Conservation (phyloP, 768 basidiomycete species). For the Crepidotus variabilis region DNA sequence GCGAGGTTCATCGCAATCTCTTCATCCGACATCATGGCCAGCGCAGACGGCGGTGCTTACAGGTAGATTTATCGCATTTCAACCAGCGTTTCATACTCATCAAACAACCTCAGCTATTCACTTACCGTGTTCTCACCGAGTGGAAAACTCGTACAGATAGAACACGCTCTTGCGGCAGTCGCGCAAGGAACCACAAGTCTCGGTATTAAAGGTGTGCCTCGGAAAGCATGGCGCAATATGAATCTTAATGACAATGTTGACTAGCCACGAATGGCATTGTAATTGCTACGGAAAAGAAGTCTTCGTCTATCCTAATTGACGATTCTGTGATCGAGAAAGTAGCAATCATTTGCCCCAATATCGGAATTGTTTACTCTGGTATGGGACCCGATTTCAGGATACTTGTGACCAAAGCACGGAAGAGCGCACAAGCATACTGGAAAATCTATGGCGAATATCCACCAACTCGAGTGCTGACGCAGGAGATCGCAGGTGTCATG, state of each 20-base stretch:
- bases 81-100: conserved; percentile 8
- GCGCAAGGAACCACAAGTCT: conserved; percentile 94
- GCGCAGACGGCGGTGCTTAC: conserved; percentile 79
- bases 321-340: conserved; percentile 98
- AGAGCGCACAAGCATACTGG: conserved; percentile 99
- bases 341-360: conserved; percentile 95
- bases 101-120: conserved; percentile 69
- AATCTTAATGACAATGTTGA: conserved; percentile 12
- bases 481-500: conserved; percentile 97
- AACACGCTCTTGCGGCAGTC: conserved; percentile 97
- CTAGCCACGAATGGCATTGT: conserved; percentile 98
- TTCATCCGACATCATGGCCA: conserved; percentile 53
- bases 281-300: conserved; percentile 99
- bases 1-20: conserved; percentile 9
- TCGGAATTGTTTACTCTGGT: conserved; percentile 98
- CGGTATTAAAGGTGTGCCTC: conserved; percentile 87
- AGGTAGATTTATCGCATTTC: conserved; percentile 37
- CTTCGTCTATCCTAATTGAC: conserved; percentile 96
- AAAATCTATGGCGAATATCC: conserved; percentile 99
- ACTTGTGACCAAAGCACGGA: conserved; percentile 89
- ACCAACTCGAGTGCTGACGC: conserved; percentile 91
- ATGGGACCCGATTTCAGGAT: conserved; percentile 99
- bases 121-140: conserved; percentile 99
- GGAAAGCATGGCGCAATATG: conserved; percentile 11
- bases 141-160: conserved; percentile 98